Evolutionary conservation across 2,329 filamentous ascomycete genomes (phyloP).

Genomic region (Fusarium buharicum): DNA sequence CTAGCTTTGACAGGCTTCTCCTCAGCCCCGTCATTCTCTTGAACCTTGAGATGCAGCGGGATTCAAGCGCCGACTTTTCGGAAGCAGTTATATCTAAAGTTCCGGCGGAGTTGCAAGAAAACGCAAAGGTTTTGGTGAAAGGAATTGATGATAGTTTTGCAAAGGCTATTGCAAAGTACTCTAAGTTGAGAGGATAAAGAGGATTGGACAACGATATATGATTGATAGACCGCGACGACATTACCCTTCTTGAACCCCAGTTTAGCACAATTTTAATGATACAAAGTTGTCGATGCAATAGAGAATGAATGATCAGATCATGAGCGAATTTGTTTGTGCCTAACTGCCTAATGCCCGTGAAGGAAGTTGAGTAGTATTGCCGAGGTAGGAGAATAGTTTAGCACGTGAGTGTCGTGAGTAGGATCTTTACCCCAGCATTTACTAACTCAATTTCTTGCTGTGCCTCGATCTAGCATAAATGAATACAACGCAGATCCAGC

Average conservation of each 20-base stretch:
- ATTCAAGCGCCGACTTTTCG: constrained; percentile 53
- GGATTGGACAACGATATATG: constrained; percentile 18
- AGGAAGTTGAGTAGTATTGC: constrained; percentile 23
- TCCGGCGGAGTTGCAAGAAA: constrained; percentile 47
- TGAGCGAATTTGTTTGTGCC: constrained; percentile 25
- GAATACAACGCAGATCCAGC: no score
- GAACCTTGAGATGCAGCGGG: constrained; percentile 54
- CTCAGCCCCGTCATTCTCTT: constrained; percentile 56
- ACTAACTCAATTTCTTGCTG: neutral
- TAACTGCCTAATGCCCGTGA: constrained; percentile 11
- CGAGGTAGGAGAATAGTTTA: constrained; percentile 14
- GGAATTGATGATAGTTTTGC: constrained; percentile 55
- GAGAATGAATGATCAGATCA: constrained; percentile 5
- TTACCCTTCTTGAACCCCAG: constrained; percentile 27
- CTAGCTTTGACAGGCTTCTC: constrained; percentile 57
- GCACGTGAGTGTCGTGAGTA: constrained; percentile 25
- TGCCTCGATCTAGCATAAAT: no score
- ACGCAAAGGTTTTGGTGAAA: constrained; percentile 51
- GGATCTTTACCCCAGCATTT: neutral
- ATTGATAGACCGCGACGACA: constrained; percentile 20
- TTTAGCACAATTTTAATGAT: constrained; percentile 36
- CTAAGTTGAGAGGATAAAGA: constrained; percentile 22
- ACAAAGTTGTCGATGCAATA: constrained; percentile 25
- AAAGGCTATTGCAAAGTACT: constrained; percentile 50
- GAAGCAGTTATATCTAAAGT: constrained; percentile 54